Base-by-base conservation (phyloP, 2,329 filamentous ascomycete genomes). In the Epichloe sp. region DNA sequence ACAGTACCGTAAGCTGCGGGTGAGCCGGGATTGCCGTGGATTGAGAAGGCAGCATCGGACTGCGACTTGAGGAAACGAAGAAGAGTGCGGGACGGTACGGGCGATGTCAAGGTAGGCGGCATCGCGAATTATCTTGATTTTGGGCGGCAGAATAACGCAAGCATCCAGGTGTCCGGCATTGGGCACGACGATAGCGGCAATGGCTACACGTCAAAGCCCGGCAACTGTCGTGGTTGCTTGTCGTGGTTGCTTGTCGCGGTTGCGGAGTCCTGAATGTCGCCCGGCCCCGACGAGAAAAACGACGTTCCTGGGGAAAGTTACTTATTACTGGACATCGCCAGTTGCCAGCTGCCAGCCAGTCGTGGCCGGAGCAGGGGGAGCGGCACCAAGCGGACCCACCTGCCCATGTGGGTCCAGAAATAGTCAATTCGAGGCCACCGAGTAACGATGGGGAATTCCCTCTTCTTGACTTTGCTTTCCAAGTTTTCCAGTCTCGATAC, bases 1-100 rank as follows among this genome's bases (percentile, higher is more conserved):
- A 49, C 48, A 45, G 55, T 41, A 50, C 51, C 38, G 52, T 51
- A 47, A 53, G 55, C 37, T 46, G 12, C 15, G 11, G 26, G 50
- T 38, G 37, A 42, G 45, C 36, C 23, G 15, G 42, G 44, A 36
- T 35, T 64, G 61, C 59, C 69, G 72, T 50, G 69, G 63, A 50
- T 63, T 70, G 64, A 77, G 59, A 79, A 76, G 55, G 77, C 62
- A 50, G 72, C 72, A 58, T 85, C 77, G 56, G 85, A 80, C 65
- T 90, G 86, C 50, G 74, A 78, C 57, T 80, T 82, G 56, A 93
- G 74, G 65, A 87, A 91, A 58, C 81, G 82, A 55, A 93, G 73
- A 19, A 91, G 77, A 53, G 65, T 71, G 57, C 67, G 67, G 48
- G 77, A 80, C 26, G 78, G 78, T 48, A 73, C 76, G 47, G 71